These are phyloP conservation scores for Backusella macrospora DNA, from an alignment of 192 early-diverging fungal genomes.

Conservation along the genomic window DNA sequence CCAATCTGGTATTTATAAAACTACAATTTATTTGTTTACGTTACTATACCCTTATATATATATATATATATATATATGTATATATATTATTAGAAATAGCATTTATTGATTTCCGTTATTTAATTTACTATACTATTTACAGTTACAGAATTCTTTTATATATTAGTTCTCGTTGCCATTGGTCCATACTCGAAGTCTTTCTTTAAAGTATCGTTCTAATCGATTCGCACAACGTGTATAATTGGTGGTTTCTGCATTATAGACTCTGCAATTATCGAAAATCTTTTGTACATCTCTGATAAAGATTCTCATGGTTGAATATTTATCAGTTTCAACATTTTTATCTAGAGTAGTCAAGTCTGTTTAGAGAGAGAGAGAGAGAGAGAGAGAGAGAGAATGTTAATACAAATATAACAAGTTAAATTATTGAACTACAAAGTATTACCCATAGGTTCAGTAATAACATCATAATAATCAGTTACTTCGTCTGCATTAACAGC, in stretches of 20 bases:
- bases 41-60: too few relatives aligned
- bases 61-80: too few relatives aligned
- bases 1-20: too few relatives aligned
- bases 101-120: background rate
- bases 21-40: too few relatives aligned
- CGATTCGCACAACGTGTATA: constrained; percentile 81
- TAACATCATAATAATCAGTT: constrained; percentile 93
- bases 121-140: background rate
- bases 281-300: constrained; percentile 85
- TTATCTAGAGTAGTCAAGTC: constrained; percentile 83
- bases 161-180: constrained; percentile 6
- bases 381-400: constrained; percentile 11
- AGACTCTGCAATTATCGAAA: constrained; percentile 89
- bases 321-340: constrained; percentile 86
- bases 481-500: constrained; percentile 89
- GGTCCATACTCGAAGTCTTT: constrained; percentile 59
- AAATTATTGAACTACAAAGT: background rate
- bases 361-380: constrained; percentile 10
- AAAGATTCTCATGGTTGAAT: constrained; percentile 84
- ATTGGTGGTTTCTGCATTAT: constrained; percentile 86
- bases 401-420: background rate
- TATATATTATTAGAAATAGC: background rate
- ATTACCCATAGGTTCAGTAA: constrained; percentile 95
- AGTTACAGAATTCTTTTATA: background rate
- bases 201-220: constrained; percentile 79